These are phyloP conservation scores for Fusarium sp. DNA, from an alignment of 2,329 filamentous ascomycete species.

Conservation along the genomic window DNA sequence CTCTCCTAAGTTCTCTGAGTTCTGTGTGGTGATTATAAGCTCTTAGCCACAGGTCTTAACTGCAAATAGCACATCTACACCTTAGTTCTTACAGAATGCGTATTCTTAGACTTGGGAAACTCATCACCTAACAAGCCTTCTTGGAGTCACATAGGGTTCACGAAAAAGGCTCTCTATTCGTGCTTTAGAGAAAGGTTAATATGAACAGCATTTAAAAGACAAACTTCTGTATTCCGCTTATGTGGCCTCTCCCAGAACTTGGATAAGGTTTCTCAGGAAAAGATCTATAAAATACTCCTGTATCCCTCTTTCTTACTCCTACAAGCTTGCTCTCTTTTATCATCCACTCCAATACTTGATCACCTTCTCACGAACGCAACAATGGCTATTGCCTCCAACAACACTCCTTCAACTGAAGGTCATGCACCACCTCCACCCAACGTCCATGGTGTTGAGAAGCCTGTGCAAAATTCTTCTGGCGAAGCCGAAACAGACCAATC, in stretches of 20 bases:
- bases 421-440: too few species aligned
- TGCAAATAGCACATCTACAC: background rate
- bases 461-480: too few species aligned
- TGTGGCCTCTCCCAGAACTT: background rate
- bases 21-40: accelerated
- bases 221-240: accelerated
- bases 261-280: background rate
- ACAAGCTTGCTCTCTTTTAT: too few species aligned
- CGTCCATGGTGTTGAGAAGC: accelerated
- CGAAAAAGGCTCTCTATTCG: accelerated
- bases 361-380: background rate
- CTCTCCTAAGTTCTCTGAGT: accelerated
- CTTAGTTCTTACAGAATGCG: background rate
- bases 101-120: accelerated
- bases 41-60: too few species aligned
- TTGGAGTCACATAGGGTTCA: accelerated
- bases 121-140: too few species aligned
- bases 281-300: background rate
- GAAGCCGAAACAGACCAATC: too few species aligned
- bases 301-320: background rate
- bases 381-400: background rate
- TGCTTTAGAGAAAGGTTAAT: background rate
- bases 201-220: accelerated
- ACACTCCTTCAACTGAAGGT: too few species aligned
- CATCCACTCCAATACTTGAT: accelerated